Evolutionary conservation across 805 yeast genomes (phyloP).

Genomic region (Metschnikowia lunata): DNA sequence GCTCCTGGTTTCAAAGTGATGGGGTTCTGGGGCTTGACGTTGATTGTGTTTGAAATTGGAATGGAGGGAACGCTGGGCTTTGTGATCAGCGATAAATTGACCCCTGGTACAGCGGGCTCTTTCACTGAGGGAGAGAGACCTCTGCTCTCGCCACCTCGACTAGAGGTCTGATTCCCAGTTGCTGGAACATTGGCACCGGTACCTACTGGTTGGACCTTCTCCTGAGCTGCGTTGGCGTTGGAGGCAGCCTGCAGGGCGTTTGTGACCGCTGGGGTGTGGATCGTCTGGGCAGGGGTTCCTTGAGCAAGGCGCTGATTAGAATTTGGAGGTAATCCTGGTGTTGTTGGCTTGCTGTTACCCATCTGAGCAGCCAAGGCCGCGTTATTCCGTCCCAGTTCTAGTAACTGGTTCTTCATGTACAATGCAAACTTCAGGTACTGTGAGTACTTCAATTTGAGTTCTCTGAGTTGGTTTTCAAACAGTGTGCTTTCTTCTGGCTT

Average conservation of each 20-base stretch:
- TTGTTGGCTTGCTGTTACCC: conserved; percentile 5
- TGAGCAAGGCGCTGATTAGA: conserved; percentile 3
- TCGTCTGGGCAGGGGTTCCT: conserved; percentile 8
- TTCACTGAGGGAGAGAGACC: conserved; percentile 9
- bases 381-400: conserved; percentile 26
- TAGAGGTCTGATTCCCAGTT: conserved; percentile 5
- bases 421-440: conserved; percentile 49
- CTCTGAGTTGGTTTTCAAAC: conserved; percentile 46
- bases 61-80: conserved; percentile 60
- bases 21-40: conserved; percentile 62
- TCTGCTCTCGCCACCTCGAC: conserved; percentile 1
- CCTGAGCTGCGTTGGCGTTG: conserved; percentile 12
- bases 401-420: conserved; percentile 41
- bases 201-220: conserved; percentile 1
- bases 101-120: conserved; percentile 15
- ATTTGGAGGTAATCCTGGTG: conserved; percentile 2
- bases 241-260: conserved; percentile 20
- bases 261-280: conserved; percentile 19
- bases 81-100: conserved; percentile 38
- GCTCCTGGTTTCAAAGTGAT: conserved; percentile 56
- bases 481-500: conserved; percentile 43
- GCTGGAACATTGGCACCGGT: conserved; percentile 1
- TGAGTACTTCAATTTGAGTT: conserved; percentile 42
- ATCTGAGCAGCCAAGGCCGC: conserved; percentile 2
- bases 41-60: conserved; percentile 66